Base-by-base conservation (phyloP, 768 basidiomycete species). In the Russula earlei region DNA sequence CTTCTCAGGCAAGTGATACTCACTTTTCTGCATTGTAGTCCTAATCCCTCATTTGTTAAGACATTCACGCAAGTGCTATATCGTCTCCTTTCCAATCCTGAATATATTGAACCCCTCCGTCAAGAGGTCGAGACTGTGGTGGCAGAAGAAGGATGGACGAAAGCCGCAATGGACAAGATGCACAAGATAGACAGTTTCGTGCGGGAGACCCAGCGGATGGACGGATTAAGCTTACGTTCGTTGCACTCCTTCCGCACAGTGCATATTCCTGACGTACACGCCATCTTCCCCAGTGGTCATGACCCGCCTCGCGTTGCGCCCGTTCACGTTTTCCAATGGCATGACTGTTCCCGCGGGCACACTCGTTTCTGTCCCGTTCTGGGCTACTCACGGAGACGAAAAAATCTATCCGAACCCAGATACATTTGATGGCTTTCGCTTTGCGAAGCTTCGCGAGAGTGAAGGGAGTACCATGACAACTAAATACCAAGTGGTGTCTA, bases 301-400 rank as follows among this genome's bases (percentile, higher is more conserved):
- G 37, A 52, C 60, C 14, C 70, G 76, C 6, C 66, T 67, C 54
- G 69, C 68, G 2, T 45, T 71, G 22, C 65, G 70, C 49, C 72
- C 74, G 40, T 72, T 71, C 62, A 72, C 69, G 1, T 72, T 80
- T 50, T 74, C 74, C 3, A 70, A 78, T 61, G 76, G 75, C 5
- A 72, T 70, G 1, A 58, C 62, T 41, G 59, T 79, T 12, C 76
- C 75, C 4, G 63, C 65, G 33, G 75, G 73, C 2, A 70, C 72
- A 0, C 63, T 68, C 27, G 54, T 77, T 8, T 61, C 65, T 9
- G 62, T 70, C 2, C 63, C 74, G 0, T 37, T 62, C 14, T 54
- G 54, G 14, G 64, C 66, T 4, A 67, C 67, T 36, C 75, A 77
- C 50, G 43, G 19, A 20, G 64, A 67, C 48, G 58, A 66, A 54